Base-by-base conservation (phyloP, 83 land plant genomes). In the Diphasiastrum complanatum region DNA sequence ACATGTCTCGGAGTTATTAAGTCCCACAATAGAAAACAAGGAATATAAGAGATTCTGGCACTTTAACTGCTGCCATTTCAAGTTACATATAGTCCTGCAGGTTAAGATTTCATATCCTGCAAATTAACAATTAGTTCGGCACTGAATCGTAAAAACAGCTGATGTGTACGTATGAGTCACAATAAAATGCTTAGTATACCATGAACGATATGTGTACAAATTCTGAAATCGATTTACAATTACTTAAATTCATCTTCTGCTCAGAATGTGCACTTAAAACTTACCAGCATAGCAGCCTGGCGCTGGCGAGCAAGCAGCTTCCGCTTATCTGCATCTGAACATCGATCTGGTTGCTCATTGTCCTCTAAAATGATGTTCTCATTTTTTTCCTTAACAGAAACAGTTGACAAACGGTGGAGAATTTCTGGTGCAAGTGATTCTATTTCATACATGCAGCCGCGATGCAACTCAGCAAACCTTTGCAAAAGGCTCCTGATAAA, bases 261-360 rank as follows among this genome's bases (percentile, higher is more conserved):
- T 12, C 28, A 61, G 10, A 5, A 61, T 22, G 12, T 1, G 28
- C 5, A 63, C 0, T 33, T 16, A 26, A 18, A 47, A 43, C 87
- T 71, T 51, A 93, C 99, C 92, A 95, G 38, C 8, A 89, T 77
- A 4, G 96, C 96, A 78, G 96, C 96, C 66, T 95, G 96, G 11
- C 96, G 87, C 66, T 89, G 80, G 14, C 92, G 72, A 43, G 91
- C 81, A 61, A 83, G 78, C 53, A 80, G 79, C 63, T 75, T 83
- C 51, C 74, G 73, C 64, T 71, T 72, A 28, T 83, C 92, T 51
- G 51, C 61, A 60, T 82, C 84, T 50, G 85, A 75, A 56, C 65
- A 37, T 30, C 73, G 47, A 4, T 47, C 19, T 2, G 47, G 41
- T 4, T 26, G 52, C 36, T 55, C 71, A 41, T 27, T 54, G 8